Percentiles rank a stretch among this genome's conserved stretches.
Conservation (phyloP, 164 flowering plant species). For the Magnolia officinalis region DNA sequence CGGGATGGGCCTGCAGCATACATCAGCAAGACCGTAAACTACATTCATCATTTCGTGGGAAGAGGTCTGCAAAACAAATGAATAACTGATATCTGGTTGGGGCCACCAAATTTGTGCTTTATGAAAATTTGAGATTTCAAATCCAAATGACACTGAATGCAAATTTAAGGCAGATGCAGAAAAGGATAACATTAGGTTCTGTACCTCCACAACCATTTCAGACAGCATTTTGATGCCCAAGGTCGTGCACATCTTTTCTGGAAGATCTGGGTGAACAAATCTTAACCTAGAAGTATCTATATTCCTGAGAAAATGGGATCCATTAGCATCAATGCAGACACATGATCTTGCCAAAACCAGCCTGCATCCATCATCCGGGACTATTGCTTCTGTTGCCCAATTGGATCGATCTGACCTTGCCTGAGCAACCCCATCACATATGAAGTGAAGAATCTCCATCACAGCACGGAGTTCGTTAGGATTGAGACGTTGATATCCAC, state of each 20-base stretch:
- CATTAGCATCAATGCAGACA: conserved; percentile 80
- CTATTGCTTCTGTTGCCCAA: conserved; percentile 58
- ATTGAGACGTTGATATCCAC: conserved; percentile 90
- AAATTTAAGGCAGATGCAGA: too few species aligned
- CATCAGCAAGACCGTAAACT: too few species aligned
- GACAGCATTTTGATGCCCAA: conserved; percentile 80
- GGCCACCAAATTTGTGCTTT: too few species aligned
- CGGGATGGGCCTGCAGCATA: too few species aligned
- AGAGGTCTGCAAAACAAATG: too few species aligned
- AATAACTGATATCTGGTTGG: too few species aligned
- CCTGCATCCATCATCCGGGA: conserved; percentile 94
- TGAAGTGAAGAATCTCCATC: conserved; percentile 63
- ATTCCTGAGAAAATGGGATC: conserved; percentile 58
- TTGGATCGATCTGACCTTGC: conserved; percentile 28
- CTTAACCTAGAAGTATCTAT: conserved; percentile 80
- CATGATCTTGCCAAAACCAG: conserved; percentile 87
- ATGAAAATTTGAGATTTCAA: neutral
- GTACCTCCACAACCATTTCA: conserved; percentile 87
- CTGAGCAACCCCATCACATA: conserved; percentile 47
- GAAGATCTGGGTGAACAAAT: conserved; percentile 77
- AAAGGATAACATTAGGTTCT: neutral
- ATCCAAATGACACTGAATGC: too few species aligned
- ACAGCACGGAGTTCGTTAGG: conserved; percentile 98
- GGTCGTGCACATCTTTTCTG: conserved; percentile 56
- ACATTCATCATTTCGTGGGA: too few species aligned